phyloP scores from a whole-genome alignment of 2,329 filamentous ascomycete genomes.

The Fusarium torreyae region DNA sequence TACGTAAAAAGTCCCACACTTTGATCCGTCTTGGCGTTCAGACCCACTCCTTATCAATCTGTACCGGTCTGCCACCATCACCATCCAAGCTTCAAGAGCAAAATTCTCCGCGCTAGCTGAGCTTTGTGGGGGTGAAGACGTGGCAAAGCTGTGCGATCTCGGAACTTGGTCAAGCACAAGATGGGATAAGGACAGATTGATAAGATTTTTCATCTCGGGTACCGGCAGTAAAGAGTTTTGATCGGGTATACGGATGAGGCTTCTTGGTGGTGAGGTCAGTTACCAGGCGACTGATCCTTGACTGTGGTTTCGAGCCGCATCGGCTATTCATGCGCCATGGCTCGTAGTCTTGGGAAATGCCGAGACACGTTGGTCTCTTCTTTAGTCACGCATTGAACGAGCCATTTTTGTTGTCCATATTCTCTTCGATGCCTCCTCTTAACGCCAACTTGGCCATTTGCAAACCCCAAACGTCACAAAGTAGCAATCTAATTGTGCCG shows the following conservation, averaged over 20 bases:
- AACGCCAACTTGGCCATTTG: not conserved
- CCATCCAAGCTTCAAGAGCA: conserved; percentile 19
- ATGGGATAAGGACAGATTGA: conserved; percentile 27
- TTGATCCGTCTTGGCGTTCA: conserved; percentile 3
- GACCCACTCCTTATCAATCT: conserved; percentile 48
- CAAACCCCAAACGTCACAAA: not conserved
- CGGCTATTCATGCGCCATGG: not conserved
- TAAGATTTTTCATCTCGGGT: conserved; percentile 13
- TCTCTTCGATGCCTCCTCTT: too few relatives aligned
- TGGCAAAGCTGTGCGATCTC: conserved; percentile 13
- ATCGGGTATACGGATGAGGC: not conserved
- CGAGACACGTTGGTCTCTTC: not conserved
- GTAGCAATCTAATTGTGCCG: not conserved
- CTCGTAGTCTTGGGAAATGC: not conserved
- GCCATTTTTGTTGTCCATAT: not conserved
- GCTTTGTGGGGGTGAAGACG: conserved; percentile 21
- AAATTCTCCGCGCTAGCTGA: conserved; percentile 30
- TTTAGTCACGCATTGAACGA: not conserved
- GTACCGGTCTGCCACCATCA: conserved; percentile 39
- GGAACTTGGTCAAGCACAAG: conserved; percentile 9
- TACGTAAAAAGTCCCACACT: conserved; percentile 36
- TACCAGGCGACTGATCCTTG: not conserved
- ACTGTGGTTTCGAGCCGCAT: conserved; percentile 20
- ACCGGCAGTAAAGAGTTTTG: conserved; percentile 2
- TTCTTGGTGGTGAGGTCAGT: conserved; percentile 14